phyloP scores from a whole-genome alignment of 495 filamentous ascomycete genomes.

The Lasiosphaeria ovina region DNA sequence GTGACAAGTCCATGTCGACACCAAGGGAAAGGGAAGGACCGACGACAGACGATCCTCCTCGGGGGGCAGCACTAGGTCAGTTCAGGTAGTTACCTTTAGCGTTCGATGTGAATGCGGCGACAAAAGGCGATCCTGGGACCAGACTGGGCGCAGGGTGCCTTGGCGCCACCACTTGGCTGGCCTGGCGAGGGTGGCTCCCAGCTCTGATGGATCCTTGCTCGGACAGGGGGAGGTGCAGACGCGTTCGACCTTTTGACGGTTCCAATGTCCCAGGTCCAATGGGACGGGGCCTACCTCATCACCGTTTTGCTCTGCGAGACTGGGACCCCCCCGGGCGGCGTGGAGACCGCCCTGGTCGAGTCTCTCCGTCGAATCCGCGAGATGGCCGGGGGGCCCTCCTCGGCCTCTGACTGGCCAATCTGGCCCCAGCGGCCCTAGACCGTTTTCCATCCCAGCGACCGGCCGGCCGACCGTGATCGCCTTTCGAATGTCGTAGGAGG shows the following conservation, averaged over 20 bases:
- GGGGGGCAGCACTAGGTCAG: conserved; percentile 26
- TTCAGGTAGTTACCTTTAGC: conserved; percentile 28
- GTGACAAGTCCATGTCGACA: conserved; percentile 30
- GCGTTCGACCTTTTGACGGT: conserved; percentile 3
- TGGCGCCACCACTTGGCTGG: conserved; percentile 15
- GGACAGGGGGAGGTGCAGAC: conserved; percentile 17
- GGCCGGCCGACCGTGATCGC: not conserved
- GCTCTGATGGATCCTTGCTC: conserved; percentile 19
- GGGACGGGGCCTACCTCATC: not conserved
- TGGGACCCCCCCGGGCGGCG: not conserved
- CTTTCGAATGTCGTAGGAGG: not conserved
- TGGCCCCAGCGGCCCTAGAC: not conserved
- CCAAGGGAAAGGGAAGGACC: conserved; percentile 8
- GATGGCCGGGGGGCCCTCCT: not conserved
- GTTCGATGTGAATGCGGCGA: conserved; percentile 26
- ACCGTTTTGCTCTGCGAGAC: conserved; percentile 25
- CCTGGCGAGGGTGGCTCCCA: conserved; percentile 18
- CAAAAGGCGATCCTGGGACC: conserved; percentile 14
- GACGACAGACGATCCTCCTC: conserved; percentile 28
- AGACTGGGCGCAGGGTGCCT: conserved; percentile 14
- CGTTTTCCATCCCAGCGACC: conserved; percentile 1
- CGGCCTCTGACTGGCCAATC: not conserved
- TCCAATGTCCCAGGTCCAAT: conserved; percentile 6
- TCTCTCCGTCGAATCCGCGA: not conserved
- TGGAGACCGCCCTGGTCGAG: too few species aligned